A percentile compares a stretch with the other conserved stretches of the same genome.
These are phyloP conservation scores for Colletotrichum euphorbiae DNA, from an alignment of 2,329 filamentous ascomycete species.

Conservation along the genomic window DNA sequence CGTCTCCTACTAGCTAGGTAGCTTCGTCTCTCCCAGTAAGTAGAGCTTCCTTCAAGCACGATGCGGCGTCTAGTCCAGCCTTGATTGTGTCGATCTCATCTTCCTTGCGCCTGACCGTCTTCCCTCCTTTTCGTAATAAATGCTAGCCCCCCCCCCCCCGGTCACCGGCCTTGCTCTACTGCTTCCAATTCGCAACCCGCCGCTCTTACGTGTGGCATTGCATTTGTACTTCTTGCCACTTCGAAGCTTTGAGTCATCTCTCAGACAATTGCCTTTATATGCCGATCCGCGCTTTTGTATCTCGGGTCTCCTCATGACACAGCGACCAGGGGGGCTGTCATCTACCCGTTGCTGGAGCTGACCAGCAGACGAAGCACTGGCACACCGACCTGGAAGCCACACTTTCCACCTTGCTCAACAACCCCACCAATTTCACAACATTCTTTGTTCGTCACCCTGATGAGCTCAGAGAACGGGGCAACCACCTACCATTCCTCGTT, in stretches of 20 bases:
- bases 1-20: conserved; percentile 36
- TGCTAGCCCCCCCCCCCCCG: background rate
- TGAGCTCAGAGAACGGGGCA: conserved; percentile 27
- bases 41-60: conserved; percentile 23
- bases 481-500: conserved; percentile 24
- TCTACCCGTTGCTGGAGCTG: conserved; percentile 15
- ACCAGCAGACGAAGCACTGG: conserved; percentile 16
- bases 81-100: background rate
- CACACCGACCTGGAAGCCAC: background rate
- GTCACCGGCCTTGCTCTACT: background rate
- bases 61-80: background rate
- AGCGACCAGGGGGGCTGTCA: conserved; percentile 6
- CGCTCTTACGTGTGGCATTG: conserved; percentile 1
- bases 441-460: conserved; percentile 37
- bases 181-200: background rate
- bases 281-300: conserved; percentile 10
- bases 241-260: conserved; percentile 6
- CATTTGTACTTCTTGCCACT: conserved; percentile 17
- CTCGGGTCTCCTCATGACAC: background rate
- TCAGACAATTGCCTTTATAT: background rate
- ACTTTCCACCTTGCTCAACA: conserved; percentile 23
- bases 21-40: conserved; percentile 26
- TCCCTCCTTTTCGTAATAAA: background rate
- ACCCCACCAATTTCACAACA: conserved; percentile 37
- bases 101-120: background rate